Evolutionary conservation across 2,329 filamentous ascomycete species (phyloP).

Genomic region (Colletotrichum scovillei): DNA sequence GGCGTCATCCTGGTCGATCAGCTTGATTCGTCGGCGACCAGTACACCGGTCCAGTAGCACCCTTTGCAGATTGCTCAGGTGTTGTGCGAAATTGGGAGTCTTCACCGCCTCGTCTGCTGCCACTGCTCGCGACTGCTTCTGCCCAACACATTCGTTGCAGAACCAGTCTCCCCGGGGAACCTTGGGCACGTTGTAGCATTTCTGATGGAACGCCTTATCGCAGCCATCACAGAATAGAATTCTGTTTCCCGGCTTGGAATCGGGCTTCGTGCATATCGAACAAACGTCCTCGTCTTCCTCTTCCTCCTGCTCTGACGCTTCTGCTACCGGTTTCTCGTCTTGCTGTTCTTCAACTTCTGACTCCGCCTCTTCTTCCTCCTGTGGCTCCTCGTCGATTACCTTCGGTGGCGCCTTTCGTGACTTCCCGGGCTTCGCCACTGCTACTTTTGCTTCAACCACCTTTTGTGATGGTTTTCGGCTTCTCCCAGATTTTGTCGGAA

Average conservation of each 20-base stretch:
- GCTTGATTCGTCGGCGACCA: conserved; percentile 64
- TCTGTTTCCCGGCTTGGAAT: conserved; percentile 69
- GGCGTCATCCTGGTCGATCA: conserved; percentile 69
- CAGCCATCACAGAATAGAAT: conserved; percentile 75
- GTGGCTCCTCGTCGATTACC: conserved; percentile 9
- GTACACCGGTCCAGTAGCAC: conserved; percentile 69
- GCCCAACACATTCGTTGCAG: conserved; percentile 66
- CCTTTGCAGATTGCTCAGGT: conserved; percentile 65
- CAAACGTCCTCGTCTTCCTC: conserved; percentile 66
- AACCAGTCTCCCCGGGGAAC: conserved; percentile 74
- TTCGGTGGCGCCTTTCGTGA: conserved; percentile 25
- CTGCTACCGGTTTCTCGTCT: conserved; percentile 11
- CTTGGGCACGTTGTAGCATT: conserved; percentile 67
- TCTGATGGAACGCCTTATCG: conserved; percentile 71
- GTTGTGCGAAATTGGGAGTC: conserved; percentile 69
- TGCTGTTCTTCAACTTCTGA: conserved; percentile 20
- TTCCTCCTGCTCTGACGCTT: conserved; percentile 40
- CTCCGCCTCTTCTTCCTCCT: conserved; percentile 15
- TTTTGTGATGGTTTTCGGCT: conserved; percentile 37
- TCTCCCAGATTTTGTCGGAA: conserved; percentile 52
- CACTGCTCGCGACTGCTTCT: conserved; percentile 49
- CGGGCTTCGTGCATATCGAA: conserved; percentile 65
- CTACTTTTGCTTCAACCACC: conserved; percentile 32
- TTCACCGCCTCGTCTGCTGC: conserved; percentile 51
- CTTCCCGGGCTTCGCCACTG: conserved; percentile 23